Percentiles rank a stretch among this genome's conserved stretches.
phyloP scores from a whole-genome alignment of 805 yeast species.

The Candida succiphila region DNA sequence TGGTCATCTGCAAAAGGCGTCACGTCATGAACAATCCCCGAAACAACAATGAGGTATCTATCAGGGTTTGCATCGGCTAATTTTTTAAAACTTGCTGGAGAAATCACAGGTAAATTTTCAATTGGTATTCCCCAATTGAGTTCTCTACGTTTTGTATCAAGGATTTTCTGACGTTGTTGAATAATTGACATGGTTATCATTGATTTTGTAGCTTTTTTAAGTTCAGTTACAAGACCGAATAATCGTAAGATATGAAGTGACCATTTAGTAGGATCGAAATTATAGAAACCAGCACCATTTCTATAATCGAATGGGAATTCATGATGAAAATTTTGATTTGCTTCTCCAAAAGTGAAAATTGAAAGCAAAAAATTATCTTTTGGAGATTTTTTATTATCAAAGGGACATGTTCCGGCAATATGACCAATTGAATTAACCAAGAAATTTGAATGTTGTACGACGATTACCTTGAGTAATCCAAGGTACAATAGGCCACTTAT shows the following conservation, averaged over 20 bases:
- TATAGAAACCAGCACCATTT: slow-evolving; percentile 59
- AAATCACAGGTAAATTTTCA: slow-evolving; percentile 65
- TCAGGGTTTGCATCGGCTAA: slow-evolving; percentile 22
- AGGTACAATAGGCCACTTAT: slow-evolving; percentile 71
- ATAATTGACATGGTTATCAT: slow-evolving; percentile 63
- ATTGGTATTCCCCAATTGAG: slow-evolving; percentile 94
- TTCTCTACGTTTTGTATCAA: slow-evolving; percentile 67
- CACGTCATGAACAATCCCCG: slow-evolving; percentile 89
- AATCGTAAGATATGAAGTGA: slow-evolving; percentile 40
- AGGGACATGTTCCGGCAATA: slow-evolving; percentile 62
- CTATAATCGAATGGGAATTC: slow-evolving; percentile 91
- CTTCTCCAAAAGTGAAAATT: slow-evolving; percentile 77
- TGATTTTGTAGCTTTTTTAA: slow-evolving; percentile 46
- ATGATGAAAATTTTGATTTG: slow-evolving; percentile 89
- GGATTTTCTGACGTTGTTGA: slow-evolving; percentile 72
- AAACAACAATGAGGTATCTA: slow-evolving; percentile 63
- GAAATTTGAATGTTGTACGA: slow-evolving; percentile 74
- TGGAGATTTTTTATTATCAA: slow-evolving; percentile 65
- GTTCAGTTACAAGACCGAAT: slow-evolving; percentile 48
- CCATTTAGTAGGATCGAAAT: slow-evolving; percentile 86
- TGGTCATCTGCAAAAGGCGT: slow-evolving; percentile 86
- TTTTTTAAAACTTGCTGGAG: slow-evolving; percentile 34
- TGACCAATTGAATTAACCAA: slow-evolving; percentile 81
- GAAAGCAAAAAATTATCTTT: slow-evolving; percentile 56
- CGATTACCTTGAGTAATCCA: slow-evolving; percentile 61